phyloP scores from a whole-genome alignment of 441 rosid species.

The Erodium chrysanthum region DNA sequence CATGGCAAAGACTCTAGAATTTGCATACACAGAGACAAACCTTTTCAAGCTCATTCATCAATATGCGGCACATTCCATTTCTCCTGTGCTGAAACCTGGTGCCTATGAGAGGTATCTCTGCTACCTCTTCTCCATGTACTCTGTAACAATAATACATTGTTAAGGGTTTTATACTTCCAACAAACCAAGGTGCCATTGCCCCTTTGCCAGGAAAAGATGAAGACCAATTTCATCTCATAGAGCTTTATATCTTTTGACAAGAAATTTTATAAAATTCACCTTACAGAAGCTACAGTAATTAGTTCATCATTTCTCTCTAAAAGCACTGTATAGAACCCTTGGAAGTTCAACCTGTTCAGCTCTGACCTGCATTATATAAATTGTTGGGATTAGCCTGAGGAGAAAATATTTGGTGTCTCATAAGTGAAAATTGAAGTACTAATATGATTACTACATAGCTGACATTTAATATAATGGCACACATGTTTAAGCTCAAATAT shows the following conservation, averaged over 20 bases:
- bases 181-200: not conserved
- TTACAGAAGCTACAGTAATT: constrained; percentile 53
- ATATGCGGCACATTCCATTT: constrained; percentile 62
- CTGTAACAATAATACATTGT: constrained; percentile 28
- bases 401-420: not conserved
- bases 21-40: constrained; percentile 20
- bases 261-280: constrained; percentile 35
- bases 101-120: constrained; percentile 74
- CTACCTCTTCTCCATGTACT: constrained; percentile 57
- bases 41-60: constrained; percentile 67
- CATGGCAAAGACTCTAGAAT: not conserved
- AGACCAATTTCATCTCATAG: not conserved
- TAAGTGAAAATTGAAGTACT: not conserved
- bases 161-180: constrained; percentile 11
- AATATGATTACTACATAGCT: not conserved
- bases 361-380: constrained; percentile 39
- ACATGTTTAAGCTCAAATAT: not conserved
- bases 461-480: not conserved
- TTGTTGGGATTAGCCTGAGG: constrained; percentile 11
- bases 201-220: not conserved
- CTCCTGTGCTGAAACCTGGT: constrained; percentile 63
- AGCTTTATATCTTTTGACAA: constrained; percentile 3
- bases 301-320: constrained; percentile 63
- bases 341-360: constrained; percentile 59
- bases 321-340: constrained; percentile 67